Evolutionary conservation across 371 early-diverging fungal genomes (phyloP), one percentile per base, ranked within the genome.

Genomic region (Mortierella sp.): DNA sequence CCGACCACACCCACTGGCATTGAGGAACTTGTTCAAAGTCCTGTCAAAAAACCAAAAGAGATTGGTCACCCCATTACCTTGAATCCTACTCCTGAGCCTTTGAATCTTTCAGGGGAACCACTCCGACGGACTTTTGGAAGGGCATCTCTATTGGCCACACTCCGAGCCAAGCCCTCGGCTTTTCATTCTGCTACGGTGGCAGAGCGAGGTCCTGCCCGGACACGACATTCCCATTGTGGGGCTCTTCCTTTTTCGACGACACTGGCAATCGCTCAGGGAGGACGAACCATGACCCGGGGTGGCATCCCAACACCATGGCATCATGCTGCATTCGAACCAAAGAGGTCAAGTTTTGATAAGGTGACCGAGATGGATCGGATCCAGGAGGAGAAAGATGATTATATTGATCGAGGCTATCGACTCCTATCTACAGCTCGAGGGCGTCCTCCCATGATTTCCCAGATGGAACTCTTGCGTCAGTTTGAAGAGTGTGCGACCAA

Each of bases 351-450:
- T 7, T 46, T 48, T 15, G 3, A 21, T 19, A 62, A 52, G 15
- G 48, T 37, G 62, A n/a, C 19, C 9, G 21, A 28, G 15, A 25
- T 37, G 2, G 4, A 44, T 45, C 43, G 4, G 46, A 18, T 16
- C 46, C 51, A 26, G 47, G 45, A 21, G 64, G 70, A 67, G 7
- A 66, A 62, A 12, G 70, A 64, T 18, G 71, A 75, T 37, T 37
- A 53, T n/a, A 62, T 68, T 46, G 79, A 72, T 28, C 65, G 79
- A 16, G 79, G 79, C 18, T 77, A 77, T 25, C 69, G 72, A 48
- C 23, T 56, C 25, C 68, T 59, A 69, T 62, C 72, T 6, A 62
- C 25, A 11, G 57, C 63, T 1, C 66, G 79, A 1, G 79, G 70
- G 29, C 72, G 79, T 3, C 69, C 79, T 12, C 79, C 73, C 0